Percentiles rank a stretch among this genome's conserved stretches.
Conservation (phyloP, 2,329 filamentous ascomycete genomes). For the Metarhizium sp. region DNA sequence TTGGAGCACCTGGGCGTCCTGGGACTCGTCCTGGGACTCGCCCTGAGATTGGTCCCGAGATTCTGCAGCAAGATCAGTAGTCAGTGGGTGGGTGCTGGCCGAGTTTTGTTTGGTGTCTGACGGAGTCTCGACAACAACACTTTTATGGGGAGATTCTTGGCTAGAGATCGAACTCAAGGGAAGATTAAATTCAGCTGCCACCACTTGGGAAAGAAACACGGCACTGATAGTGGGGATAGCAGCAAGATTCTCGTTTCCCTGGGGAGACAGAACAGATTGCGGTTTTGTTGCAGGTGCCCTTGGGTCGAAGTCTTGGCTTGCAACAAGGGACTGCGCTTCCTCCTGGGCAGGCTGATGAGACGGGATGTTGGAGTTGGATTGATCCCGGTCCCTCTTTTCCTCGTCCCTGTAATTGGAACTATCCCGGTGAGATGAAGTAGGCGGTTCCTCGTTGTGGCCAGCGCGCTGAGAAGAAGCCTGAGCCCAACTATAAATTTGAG, state of each 20-base stretch:
- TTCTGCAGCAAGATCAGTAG: slow-evolving; percentile 3
- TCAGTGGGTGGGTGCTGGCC: not conserved
- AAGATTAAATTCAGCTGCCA: not conserved
- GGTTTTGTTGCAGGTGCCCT: not conserved
- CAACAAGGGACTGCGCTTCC: not conserved
- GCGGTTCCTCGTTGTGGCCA: not conserved
- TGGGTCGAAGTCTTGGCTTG: not conserved
- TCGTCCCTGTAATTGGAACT: not conserved
- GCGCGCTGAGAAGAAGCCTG: not conserved
- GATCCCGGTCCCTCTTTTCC: not conserved
- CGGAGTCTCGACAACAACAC: slow-evolving; percentile 3
- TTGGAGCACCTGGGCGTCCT: slow-evolving; percentile 18
- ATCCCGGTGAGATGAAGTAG: not conserved
- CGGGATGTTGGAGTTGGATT: slow-evolving; percentile 6
- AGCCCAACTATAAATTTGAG: not conserved
- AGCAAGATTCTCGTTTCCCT: not conserved
- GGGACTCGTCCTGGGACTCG: slow-evolving; percentile 13
- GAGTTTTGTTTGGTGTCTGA: not conserved
- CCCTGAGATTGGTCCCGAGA: slow-evolving; percentile 1
- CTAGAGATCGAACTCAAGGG: slow-evolving; percentile 4
- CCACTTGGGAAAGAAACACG: slow-evolving; percentile 9
- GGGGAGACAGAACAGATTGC: not conserved
- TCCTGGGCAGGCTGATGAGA: slow-evolving; percentile 17
- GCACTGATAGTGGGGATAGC: slow-evolving; percentile 1
- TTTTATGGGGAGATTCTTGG: not conserved